Conservation (phyloP, 306 rosid species). For the Trifolium repens region DNA sequence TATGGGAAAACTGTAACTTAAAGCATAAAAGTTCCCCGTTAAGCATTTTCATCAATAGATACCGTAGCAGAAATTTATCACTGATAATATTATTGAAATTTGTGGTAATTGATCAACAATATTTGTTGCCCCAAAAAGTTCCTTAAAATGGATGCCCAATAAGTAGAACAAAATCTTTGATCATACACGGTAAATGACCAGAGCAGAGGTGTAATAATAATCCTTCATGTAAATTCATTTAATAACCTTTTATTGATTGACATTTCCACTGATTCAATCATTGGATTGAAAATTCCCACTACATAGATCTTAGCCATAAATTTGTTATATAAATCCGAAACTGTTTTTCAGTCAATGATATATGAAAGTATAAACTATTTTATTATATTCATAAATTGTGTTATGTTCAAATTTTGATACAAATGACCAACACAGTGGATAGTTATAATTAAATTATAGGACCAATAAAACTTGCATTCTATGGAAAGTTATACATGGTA, state of each 20-base stretch:
- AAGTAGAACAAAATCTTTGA: slow-evolving; percentile 22
- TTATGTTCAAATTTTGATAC: slow-evolving; percentile 14
- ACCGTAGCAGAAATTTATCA: slow-evolving; percentile 16
- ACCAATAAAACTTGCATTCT: background rate
- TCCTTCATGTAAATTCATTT: background rate
- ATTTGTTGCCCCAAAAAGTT: slow-evolving; percentile 19
- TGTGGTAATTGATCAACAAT: slow-evolving; percentile 20
- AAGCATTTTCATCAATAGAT: slow-evolving; percentile 14
- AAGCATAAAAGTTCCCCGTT: slow-evolving; percentile 1
- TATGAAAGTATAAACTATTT: slow-evolving; percentile 18
- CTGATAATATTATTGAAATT: slow-evolving; percentile 5
- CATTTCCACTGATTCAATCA: background rate
- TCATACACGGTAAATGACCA: slow-evolving; percentile 6
- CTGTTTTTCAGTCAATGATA: background rate
- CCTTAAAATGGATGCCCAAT: background rate
- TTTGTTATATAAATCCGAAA: slow-evolving; percentile 7
- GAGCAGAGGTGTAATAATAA: slow-evolving; percentile 10
- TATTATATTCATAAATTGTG: background rate
- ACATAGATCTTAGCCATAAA: slow-evolving; percentile 9
- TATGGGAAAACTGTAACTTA: background rate
- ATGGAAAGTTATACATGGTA: background rate
- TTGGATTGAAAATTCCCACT: background rate
- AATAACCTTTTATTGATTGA: slow-evolving; percentile 10
- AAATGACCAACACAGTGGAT: background rate
- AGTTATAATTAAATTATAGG: slow-evolving; percentile 6